Evolutionary conservation across 441 rosid species (phyloP), one percentile per base, ranked within the genome.

Genomic region (Pelargonium citronellum): DNA sequence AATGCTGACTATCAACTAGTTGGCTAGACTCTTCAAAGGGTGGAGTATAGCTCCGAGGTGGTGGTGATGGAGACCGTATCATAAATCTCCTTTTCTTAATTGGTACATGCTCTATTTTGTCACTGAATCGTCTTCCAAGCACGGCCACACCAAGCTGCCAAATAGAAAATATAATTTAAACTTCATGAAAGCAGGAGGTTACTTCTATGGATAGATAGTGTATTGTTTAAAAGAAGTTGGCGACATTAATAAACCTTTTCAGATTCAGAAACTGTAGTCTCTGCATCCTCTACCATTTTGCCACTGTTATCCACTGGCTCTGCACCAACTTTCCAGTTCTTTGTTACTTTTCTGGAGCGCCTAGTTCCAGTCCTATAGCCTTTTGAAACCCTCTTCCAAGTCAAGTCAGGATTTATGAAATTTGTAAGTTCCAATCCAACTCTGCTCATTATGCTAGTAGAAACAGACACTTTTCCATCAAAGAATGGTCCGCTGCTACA

Each of bases 311-410:
- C 78, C 20, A 71, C 61, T 70, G 60, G 15, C 71, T 71, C 73
- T 71, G 68, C 41, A 17, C 68, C 82, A 3, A 69, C 71, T 30
- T 67, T 73, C 60, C 71, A 70, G 65, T 68, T 77, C 61, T 73
- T 74, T 62, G 41, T 61, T 71, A 71, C 72, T 7, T 70, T 84
- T 75, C 82, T 81, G 39, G 78, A 68, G 27, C 83, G 84, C 78
- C 83, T 85, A 13, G 79, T 74, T 2, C 70, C 51, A 63, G 86
- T 80, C 79, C 82, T 79, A 75, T 74, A 80, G 60, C 87, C 82
- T 75, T 87, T 84, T 17, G 87, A 58, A 27, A 80, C 83, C 12
- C 65, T 73, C 77, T 83, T 84, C 92, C 88, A 83, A 60, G 87
- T 84, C 73, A 82, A 83, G 39, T 75, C 78, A 24, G 86, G 73